Percentiles rank a stretch among this genome's conserved stretches.
Conservation (phyloP, 2,329 filamentous ascomycete genomes). For the Diaporthe sp. region DNA sequence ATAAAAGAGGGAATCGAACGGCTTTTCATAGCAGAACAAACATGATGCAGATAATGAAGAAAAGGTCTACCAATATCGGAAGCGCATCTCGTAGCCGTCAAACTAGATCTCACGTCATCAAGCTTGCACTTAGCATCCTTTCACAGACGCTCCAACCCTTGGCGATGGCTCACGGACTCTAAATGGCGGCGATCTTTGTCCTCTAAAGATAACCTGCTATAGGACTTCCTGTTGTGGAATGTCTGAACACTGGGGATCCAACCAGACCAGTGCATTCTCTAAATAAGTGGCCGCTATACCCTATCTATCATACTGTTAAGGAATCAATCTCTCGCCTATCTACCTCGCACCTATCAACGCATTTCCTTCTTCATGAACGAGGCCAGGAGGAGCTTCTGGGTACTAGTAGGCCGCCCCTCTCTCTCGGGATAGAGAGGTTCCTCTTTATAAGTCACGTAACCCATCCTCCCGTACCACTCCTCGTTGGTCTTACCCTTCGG, state of each 20-base stretch:
- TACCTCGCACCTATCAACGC: too few relatives aligned
- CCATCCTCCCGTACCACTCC: slow-evolving; percentile 36
- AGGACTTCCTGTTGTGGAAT: too few relatives aligned
- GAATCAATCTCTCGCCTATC: background rate
- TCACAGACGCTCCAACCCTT: background rate
- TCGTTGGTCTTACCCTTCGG: slow-evolving; percentile 28
- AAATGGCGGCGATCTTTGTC: background rate
- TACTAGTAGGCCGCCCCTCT: background rate
- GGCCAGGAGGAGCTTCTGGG: background rate
- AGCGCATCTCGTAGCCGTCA: background rate
- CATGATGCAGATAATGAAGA: too few relatives aligned
- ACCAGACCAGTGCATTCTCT: background rate
- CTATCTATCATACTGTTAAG: background rate
- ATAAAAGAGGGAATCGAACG: background rate
- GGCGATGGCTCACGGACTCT: too few relatives aligned
- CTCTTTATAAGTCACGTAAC: slow-evolving; percentile 35
- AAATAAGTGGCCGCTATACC: too few relatives aligned
- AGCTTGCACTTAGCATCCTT: background rate
- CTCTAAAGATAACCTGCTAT: background rate
- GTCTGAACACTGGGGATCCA: background rate
- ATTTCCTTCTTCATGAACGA: slow-evolving; percentile 16
- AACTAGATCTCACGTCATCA: background rate
- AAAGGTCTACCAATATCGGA: background rate
- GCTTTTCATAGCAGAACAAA: too few relatives aligned
- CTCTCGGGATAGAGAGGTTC: background rate